A percentile compares a stretch with the other conserved stretches of the same genome.
These are phyloP conservation scores for Venturia oleaginea DNA, from an alignment of 2,329 filamentous ascomycete species.

Conservation along the genomic window DNA sequence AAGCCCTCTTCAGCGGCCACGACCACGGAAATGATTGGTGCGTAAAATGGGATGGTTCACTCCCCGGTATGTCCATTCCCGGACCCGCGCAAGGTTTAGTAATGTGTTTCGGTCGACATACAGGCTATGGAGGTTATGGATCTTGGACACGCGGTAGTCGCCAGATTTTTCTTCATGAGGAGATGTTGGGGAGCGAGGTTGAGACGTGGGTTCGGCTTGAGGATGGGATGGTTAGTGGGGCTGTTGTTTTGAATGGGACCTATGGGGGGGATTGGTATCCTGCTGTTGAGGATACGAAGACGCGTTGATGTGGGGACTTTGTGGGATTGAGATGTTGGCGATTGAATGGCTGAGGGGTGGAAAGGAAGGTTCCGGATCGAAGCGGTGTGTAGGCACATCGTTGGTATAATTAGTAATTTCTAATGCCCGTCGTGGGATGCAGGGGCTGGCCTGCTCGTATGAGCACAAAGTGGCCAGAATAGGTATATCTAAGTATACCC, in stretches of 20 bases:
- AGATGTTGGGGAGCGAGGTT: constrained; percentile 33
- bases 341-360: no score
- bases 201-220: constrained; percentile 56
- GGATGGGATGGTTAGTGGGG: constrained; percentile 42
- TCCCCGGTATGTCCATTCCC: constrained; percentile 24
- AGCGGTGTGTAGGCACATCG: no score
- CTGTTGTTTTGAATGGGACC: constrained; percentile 49
- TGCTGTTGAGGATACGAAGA: not conserved
- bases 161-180: constrained; percentile 43
- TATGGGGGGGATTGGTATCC: constrained; percentile 48
- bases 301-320: not conserved
- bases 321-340: no score
- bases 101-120: constrained; percentile 55
- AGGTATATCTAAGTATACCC: no score
- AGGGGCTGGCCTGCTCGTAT: no score
- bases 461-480: no score
- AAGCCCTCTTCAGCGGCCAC: constrained; percentile 55
- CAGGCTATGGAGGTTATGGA: constrained; percentile 63
- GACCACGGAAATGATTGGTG: constrained; percentile 47
- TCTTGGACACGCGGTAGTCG: constrained; percentile 53
- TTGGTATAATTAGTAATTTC: no score
- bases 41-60: constrained; percentile 31
- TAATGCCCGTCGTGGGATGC: no score
- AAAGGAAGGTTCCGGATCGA: no score
- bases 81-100: constrained; percentile 33